Evolutionary conservation across 2,329 filamentous ascomycete genomes (phyloP), one percentile per base, ranked within the genome.

Genomic region (Colletotrichum sublineola): DNA sequence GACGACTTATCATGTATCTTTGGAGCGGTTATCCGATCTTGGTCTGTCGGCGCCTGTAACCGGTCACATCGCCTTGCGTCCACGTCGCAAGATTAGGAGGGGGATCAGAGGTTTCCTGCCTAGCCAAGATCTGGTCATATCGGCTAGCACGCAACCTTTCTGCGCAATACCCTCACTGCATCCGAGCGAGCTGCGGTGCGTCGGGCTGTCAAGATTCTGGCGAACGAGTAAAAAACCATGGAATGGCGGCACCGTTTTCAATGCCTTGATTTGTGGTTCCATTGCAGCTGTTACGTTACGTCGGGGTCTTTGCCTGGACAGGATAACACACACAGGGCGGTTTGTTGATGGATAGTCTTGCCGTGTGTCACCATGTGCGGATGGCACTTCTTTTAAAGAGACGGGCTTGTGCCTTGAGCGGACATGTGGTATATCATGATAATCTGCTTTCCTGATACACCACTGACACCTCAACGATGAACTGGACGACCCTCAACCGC

Each of bases 231-330:
- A 33, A 8, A 8, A 52, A 8, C 14, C n/a, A 29, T 4, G 36
- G n/a, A 42, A 33, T 31, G n/a, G n/a, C 46, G 33, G 29, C 20
- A 20, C 7, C 18, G 12, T 20, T 44, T 24, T 15, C 8, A 18
- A 29, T 12, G 33, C 18, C 60, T 46, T 63, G 33, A 29, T 63
- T 18, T n/a, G 46, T 8, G 14, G 44, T 40, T 18, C n/a, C 46
- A 20, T 42, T 40, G n/a, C 31, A 63, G 36, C 33, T 63, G 61
- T n/a, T 40, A 63, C 61, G 61, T 63, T 63, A 63, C 61, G 46
- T 52, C 33, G 6, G 42, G 18, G 33, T 24, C 36, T 63, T 20
- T 31, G 12, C 18, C 20, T 14, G n/a, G 24, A 24, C 33, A 20
- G 36, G 55, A 40, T 42, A 44, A 20, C 33, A 53, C 8, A 3